A percentile compares a stretch with the other conserved stretches of the same genome.
Evolutionary conservation across 345 rosid species (phyloP).

Genomic region (Kernera saxatilis): DNA sequence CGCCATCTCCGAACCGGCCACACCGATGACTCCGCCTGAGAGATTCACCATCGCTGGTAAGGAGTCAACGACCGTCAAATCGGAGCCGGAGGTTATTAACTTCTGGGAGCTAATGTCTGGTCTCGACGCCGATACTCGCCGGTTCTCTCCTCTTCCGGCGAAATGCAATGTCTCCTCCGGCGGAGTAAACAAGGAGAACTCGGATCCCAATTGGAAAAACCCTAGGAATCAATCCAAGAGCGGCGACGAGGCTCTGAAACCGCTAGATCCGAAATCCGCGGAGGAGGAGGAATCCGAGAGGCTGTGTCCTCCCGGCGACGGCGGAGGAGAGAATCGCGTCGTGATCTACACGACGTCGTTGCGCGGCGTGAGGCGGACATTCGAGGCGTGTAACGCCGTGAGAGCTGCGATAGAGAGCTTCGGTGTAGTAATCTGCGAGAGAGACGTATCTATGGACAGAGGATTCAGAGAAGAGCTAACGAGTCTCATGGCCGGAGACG

Average conservation of each 20-base stretch:
- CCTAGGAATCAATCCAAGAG: neutral
- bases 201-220: conserved; percentile 37
- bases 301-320: conserved; percentile 37
- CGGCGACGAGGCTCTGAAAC: neutral
- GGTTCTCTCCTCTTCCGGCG: conserved; percentile 44
- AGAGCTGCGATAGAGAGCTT: conserved; percentile 52
- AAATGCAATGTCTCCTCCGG: neutral
- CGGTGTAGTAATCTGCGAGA: conserved; percentile 51
- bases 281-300: conserved; percentile 22
- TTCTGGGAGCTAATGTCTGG: conserved; percentile 94
- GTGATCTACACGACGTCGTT: conserved; percentile 74
- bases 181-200: conserved; percentile 44
- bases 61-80: conserved; percentile 29
- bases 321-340: conserved; percentile 49
- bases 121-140: conserved; percentile 61
- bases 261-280: conserved; percentile 20
- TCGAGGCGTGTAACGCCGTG: conserved; percentile 75
- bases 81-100: conserved; percentile 62
- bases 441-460: conserved; percentile 77
- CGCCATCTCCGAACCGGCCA: conserved; percentile 19
- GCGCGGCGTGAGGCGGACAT: conserved; percentile 74
- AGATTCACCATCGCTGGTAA: conserved; percentile 45
- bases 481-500: conserved; percentile 30
- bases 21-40: conserved; percentile 59
- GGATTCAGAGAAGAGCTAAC: conserved; percentile 68